phyloP scores from a whole-genome alignment of 371 early-diverging fungal species.

The Syncephalastrum contaminatum region DNA sequence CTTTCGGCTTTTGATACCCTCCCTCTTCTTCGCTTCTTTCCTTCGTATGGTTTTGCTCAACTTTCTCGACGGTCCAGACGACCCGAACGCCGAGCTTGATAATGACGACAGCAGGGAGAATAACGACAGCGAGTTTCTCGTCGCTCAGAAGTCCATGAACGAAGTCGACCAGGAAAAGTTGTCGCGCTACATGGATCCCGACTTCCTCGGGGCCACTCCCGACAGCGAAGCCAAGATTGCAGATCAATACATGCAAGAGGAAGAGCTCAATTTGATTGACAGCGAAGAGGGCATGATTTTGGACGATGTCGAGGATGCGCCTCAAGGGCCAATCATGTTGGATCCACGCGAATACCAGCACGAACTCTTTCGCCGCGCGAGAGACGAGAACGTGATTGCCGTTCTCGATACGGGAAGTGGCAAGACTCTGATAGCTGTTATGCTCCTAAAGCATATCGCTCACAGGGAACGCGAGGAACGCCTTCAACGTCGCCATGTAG shows the following conservation, averaged over 20 bases:
- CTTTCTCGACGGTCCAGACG: no score
- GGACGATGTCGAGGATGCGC: slow-evolving; percentile 9
- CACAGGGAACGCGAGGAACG: slow-evolving; percentile 32
- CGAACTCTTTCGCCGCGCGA: slow-evolving; percentile 69
- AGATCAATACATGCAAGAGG: slow-evolving; percentile 25
- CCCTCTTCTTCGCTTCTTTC: no score
- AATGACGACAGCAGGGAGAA: no score
- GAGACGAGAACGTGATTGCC: slow-evolving; percentile 74
- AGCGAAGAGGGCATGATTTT: slow-evolving; percentile 13
- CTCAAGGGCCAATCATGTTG: slow-evolving; percentile 9
- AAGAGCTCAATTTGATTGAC: slow-evolving; percentile 24
- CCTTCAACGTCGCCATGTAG: slow-evolving; percentile 34
- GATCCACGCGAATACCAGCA: slow-evolving; percentile 78
- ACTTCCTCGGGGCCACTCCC: slow-evolving; percentile 27
- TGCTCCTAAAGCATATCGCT: slow-evolving; percentile 78
- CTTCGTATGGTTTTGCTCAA: no score
- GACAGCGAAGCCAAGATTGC: slow-evolving; percentile 19
- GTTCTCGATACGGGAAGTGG: slow-evolving; percentile 93
- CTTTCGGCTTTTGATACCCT: no score
- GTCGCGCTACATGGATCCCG: slow-evolving; percentile 33
- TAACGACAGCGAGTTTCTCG: not conserved
- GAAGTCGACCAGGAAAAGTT: slow-evolving; percentile 19
- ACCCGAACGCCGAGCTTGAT: no score
- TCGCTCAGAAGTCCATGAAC: slow-evolving; percentile 28
- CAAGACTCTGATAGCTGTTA: slow-evolving; percentile 87